Evolutionary conservation across 129 eudicot species (phyloP).

Genomic region (Heracleum sosnowskyi): DNA sequence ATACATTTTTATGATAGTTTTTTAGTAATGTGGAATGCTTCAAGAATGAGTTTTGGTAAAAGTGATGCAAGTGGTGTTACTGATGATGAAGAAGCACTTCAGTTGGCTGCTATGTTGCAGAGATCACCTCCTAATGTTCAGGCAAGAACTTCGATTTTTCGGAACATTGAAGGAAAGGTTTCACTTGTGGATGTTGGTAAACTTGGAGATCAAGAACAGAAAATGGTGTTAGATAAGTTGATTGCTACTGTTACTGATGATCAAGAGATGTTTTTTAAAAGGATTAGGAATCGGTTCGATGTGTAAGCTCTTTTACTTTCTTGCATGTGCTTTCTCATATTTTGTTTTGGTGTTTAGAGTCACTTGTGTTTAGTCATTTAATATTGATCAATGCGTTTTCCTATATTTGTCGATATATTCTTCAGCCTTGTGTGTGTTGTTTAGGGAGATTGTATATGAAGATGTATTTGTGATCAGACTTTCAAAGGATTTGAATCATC

Average conservation of each 20-base stretch:
- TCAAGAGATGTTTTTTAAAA: conserved; percentile 50
- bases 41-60: conserved; percentile 28
- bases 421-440: background rate
- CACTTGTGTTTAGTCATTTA: background rate
- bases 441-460: no score
- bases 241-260: conserved; percentile 44
- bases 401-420: background rate
- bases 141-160: conserved; percentile 54
- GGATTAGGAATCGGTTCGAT: conserved; percentile 69
- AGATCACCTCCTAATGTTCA: conserved; percentile 51
- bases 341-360: background rate
- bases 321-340: background rate
- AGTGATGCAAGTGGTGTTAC: conserved; percentile 19
- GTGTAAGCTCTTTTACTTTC: conserved; percentile 37
- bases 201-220: conserved; percentile 49
- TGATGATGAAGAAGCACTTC: conserved; percentile 50
- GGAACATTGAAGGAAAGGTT: conserved; percentile 46
- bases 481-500: background rate
- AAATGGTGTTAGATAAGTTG: conserved; percentile 56
- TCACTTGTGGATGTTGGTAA: conserved; percentile 59
- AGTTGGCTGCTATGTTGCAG: conserved; percentile 66
- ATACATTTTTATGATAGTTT: background rate
- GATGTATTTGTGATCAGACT: no score
- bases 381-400: background rate
- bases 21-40: conserved; percentile 38